Base-by-base conservation (phyloP, 1,284 basidiomycete genomes). In the Mixia osmundae region DNA sequence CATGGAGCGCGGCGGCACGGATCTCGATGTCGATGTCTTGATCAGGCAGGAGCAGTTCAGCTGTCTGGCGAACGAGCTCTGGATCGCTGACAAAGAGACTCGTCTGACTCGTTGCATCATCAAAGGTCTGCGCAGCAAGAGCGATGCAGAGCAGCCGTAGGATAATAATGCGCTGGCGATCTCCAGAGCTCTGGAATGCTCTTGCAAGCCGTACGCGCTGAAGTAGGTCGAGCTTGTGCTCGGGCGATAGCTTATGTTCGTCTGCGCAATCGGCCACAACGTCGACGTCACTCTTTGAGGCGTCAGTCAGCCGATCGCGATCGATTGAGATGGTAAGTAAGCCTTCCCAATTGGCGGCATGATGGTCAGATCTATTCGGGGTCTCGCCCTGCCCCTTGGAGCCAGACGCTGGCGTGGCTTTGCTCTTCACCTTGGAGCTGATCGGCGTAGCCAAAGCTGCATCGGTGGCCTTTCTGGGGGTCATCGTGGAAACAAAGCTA, bases 71-170 rank as follows among this genome's bases (percentile, higher is more conserved):
- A 44, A 87, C 72, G 31, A 94, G 62, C 50, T 87, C 80, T 12
- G 89, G 87, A 56, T 97, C 89, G 52, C 85, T 89, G 15, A 91
- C 64, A 61, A 95, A 94, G 30, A 95, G 64, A 10, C 75, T 71
- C 2, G 76, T 71, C 39, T 71, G 67, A 3, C 78, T 77, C 50
- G 72, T 68, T 21, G 65, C 65, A 56, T 97, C 89, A 26, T 64
- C 40, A 53, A 57, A 77, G 2, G 49, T 48, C 14, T 42, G 42
- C 21, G 36, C 36, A 42, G 64, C 94, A 41, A 87, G 78, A 10
- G 83, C 76, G 28, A 94, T 73, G 3, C 89, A 72, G 24, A 94
- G 63, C 19, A 97, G 65, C 32, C 89, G 70, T 34, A 79, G 66
- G 40, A 72, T 63, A 24, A 91, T 66, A 30, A 95, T 65, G 54